These are phyloP conservation scores for Tolypocladium pustulatum DNA, from an alignment of 2,329 filamentous ascomycete genomes.

Conservation along the genomic window DNA sequence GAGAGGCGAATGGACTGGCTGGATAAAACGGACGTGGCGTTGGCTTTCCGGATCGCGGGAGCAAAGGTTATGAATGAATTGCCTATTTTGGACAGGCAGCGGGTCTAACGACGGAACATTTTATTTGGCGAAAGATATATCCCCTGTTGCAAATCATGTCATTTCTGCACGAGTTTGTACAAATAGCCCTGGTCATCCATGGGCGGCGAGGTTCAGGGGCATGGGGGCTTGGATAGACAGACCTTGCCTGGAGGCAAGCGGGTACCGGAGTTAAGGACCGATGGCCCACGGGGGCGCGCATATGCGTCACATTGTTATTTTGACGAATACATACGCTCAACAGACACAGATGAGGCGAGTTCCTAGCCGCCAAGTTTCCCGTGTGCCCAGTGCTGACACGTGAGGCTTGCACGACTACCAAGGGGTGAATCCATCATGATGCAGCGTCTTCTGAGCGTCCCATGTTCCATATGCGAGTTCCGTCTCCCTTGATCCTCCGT, in stretches of 20 bases:
- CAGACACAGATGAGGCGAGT: background rate
- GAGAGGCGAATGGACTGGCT: background rate
- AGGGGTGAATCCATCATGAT: no score
- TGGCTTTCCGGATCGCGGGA: background rate
- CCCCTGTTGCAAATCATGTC: background rate
- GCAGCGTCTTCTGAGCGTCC: background rate
- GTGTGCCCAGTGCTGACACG: background rate
- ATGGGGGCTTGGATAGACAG: background rate
- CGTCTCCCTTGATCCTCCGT: no score
- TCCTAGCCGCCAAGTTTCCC: no score
- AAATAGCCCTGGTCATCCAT: background rate
- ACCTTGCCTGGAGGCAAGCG: background rate
- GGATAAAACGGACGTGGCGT: conserved; percentile 1
- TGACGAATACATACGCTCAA: background rate
- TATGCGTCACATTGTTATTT: background rate
- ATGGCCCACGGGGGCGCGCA: background rate
- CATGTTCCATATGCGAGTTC: background rate
- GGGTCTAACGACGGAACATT: background rate
- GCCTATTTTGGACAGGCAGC: background rate
- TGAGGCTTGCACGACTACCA: no score
- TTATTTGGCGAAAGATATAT: background rate
- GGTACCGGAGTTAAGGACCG: background rate
- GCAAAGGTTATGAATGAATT: background rate
- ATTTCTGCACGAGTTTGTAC: background rate
- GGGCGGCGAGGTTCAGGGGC: background rate